phyloP scores from a whole-genome alignment of 106 monocot genomes.

The Dendrobium huoshanense region DNA sequence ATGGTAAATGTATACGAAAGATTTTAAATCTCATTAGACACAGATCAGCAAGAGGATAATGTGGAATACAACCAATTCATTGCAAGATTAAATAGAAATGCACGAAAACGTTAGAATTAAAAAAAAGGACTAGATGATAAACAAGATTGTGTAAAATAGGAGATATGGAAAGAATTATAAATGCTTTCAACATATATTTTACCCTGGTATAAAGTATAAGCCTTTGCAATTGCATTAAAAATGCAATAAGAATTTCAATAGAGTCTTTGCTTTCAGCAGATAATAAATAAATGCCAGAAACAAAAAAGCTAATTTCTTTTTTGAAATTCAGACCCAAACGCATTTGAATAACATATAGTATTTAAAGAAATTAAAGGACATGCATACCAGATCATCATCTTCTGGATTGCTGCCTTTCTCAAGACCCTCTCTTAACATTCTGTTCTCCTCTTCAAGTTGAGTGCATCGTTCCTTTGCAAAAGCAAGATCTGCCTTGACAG shows the following conservation, averaged over 20 bases:
- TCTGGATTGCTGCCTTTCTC: slow-evolving; percentile 61
- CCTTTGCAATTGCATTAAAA: background rate
- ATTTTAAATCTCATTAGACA: too few relatives aligned
- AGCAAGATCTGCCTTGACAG: slow-evolving; percentile 87
- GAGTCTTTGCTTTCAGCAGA: background rate
- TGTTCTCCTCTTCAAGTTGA: slow-evolving; percentile 93
- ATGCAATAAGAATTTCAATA: background rate
- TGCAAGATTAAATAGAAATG: too few relatives aligned
- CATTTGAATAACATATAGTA: background rate
- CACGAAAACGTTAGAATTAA: too few relatives aligned
- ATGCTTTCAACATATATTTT: too few relatives aligned
- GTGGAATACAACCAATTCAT: too few relatives aligned
- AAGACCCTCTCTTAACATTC: slow-evolving; percentile 57
- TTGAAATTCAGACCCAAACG: background rate
- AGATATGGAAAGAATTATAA: too few relatives aligned
- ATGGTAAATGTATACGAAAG: too few relatives aligned
- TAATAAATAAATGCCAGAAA: background rate
- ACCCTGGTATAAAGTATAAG: too few relatives aligned
- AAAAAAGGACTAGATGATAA: too few relatives aligned
- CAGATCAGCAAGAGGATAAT: too few relatives aligned
- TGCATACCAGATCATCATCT: slow-evolving; percentile 85
- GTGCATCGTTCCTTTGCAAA: slow-evolving; percentile 91
- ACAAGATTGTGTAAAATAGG: too few relatives aligned
- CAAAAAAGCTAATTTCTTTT: background rate
- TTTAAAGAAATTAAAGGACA: background rate